phyloP scores from a whole-genome alignment of 2,329 filamentous ascomycete genomes.

The Aspergillus arachidicola region DNA sequence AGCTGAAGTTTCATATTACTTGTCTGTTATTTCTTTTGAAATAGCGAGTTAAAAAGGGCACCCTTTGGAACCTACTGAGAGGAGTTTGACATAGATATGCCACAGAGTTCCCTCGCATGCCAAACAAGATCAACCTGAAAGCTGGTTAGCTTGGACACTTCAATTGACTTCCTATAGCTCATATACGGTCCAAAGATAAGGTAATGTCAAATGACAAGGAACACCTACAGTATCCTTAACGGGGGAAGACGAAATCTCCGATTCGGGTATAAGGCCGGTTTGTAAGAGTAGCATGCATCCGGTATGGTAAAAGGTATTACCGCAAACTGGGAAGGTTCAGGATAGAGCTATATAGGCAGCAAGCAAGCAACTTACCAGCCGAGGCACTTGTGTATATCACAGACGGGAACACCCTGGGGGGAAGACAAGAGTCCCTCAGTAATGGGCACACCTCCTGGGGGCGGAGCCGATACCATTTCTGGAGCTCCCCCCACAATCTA shows the following conservation, averaged over 20 bases:
- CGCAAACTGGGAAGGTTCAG: slow-evolving; percentile 12
- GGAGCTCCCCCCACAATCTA: not conserved
- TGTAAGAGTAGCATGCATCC: slow-evolving; percentile 21
- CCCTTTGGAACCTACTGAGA: not conserved
- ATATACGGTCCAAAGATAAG: not conserved
- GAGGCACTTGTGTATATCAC: not conserved
- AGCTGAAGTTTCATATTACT: not conserved
- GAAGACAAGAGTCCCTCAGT: not conserved
- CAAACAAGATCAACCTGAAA: not conserved
- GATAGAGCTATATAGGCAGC: not conserved
- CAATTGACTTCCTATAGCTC: not conserved
- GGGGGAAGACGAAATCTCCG: not conserved
- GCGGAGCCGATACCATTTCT: not conserved
- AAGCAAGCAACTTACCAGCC: not conserved
- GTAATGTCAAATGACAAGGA: not conserved
- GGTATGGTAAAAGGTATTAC: slow-evolving; percentile 22
- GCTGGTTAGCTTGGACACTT: not conserved
- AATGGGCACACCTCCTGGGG: not conserved
- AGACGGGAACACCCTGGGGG: not conserved
- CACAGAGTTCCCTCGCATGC: not conserved
- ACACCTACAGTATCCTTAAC: not conserved
- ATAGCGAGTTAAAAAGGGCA: too few relatives aligned
- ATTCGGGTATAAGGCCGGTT: not conserved
- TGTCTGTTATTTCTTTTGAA: not conserved
- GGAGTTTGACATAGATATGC: not conserved